Base-by-base conservation (phyloP, 495 filamentous ascomycete species). In the Delitschia confertaspora region DNA sequence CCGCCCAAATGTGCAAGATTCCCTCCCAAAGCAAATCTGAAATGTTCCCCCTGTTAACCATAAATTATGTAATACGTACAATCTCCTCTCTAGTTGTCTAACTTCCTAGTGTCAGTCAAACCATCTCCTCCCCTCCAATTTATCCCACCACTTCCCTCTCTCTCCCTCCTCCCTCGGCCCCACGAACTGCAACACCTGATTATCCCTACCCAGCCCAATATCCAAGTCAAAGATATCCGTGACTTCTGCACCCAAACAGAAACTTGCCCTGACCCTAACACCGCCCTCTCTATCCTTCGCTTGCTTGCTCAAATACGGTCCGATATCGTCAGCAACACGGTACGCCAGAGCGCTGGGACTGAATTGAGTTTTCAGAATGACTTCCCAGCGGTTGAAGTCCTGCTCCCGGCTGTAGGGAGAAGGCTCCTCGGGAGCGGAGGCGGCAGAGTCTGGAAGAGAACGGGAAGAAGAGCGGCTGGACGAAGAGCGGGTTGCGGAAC, bases 151-250 rank as follows among this genome's bases (percentile, higher is more conserved):
- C 37, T 47, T 45, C n/a, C 49, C 39, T 29, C 21, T 33, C 49
- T 65, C 61, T 9, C 49, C 37, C 50, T 61, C 61, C 48, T 61
- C 59, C 34, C 59, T 50, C 36, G 61, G 61, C 17, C 59, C 57
- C 32, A 55, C 40, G 48, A 60, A 60, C 29, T 50, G 55, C 4
- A 59, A 21, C 37, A 60, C 56, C 37, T 49, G 41, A 33, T 53
- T 43, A 17, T 38, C 47, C 32, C 30, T 49, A 8, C 55, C 59
- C 34, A 64, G 42, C 8, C 37, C 13, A 10, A 64, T 19, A 48
- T 64, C 59, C 17, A 62, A 25, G 34, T 64, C 61, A 24, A 59
- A 64, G 21, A 62, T 62, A 42, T 57, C 59, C 7, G 38, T 35
- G 2, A 26, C 42, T 11, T 24, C 25, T 8, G 24, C 43, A 1